A percentile compares a stretch with the other conserved stretches of the same genome.
Conservation (phyloP, 768 basidiomycete species). For the Scleroderma bovista region DNA sequence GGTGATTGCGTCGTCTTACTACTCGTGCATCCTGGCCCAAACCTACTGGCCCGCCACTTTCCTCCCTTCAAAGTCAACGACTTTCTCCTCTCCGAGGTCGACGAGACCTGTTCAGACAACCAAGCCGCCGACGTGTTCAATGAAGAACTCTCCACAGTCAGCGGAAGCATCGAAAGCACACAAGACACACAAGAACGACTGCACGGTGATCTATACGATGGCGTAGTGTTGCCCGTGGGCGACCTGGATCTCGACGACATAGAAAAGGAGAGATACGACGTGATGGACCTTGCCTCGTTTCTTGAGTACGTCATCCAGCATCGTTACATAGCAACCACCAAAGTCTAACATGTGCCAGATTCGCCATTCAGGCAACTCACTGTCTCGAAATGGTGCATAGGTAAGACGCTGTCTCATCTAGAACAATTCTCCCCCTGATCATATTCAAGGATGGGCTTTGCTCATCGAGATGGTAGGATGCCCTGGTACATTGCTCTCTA, state of each 20-base stretch:
- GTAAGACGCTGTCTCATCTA: conserved; percentile 24
- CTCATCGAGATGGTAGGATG: conserved; percentile 60
- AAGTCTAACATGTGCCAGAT: conserved; percentile 35
- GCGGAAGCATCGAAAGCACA: neutral
- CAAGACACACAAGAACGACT: neutral
- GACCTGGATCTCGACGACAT: conserved; percentile 33
- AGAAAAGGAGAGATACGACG: conserved; percentile 56
- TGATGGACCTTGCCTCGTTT: conserved; percentile 75
- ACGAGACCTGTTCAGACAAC: conserved; percentile 36
- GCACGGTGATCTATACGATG: neutral
- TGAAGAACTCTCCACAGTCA: conserved; percentile 25
- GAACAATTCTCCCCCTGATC: conserved; percentile 4
- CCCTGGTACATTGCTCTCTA: neutral
- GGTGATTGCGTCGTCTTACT: conserved; percentile 71
- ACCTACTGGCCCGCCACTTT: conserved; percentile 65
- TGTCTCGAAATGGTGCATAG: conserved; percentile 65
- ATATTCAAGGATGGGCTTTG: conserved; percentile 42
- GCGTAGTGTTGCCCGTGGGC: neutral
- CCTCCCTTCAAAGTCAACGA: conserved; percentile 62
- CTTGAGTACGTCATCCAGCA: conserved; percentile 46
- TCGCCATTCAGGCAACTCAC: conserved; percentile 69
- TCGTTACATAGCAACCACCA: neutral
- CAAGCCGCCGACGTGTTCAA: conserved; percentile 48
- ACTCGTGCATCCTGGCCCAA: conserved; percentile 63
- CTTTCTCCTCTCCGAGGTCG: conserved; percentile 54